Conservation (phyloP, 1,284 basidiomycete genomes). For the Melanopsichium pennsylvanicum region DNA sequence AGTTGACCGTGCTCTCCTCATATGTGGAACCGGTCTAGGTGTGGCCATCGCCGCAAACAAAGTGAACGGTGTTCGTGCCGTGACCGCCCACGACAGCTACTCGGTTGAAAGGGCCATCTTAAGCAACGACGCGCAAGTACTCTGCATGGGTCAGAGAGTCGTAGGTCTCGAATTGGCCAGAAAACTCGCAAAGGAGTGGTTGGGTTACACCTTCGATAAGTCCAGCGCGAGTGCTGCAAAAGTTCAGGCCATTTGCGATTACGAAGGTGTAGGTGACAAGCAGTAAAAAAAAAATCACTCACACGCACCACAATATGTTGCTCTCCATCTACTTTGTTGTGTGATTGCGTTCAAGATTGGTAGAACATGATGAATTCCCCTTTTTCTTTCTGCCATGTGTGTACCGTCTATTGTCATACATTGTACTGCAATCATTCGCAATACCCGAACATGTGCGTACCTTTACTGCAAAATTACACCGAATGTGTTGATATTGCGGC, state of each 20-base stretch:
- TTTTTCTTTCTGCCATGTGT: too few relatives aligned
- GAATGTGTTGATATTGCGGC: too few relatives aligned
- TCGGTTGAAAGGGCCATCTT: slow-evolving; percentile 68
- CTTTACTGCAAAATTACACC: too few relatives aligned
- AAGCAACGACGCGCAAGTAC: slow-evolving; percentile 68
- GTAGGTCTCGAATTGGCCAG: slow-evolving; percentile 68
- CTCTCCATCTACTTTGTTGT: too few relatives aligned
- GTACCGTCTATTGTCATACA: too few relatives aligned
- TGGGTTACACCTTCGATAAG: slow-evolving; percentile 68
- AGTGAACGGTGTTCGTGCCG: slow-evolving; percentile 67
- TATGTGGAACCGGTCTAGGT: slow-evolving; percentile 68
- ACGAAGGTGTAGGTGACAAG: slow-evolving; percentile 45
- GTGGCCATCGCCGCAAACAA: slow-evolving; percentile 68
- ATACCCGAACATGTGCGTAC: too few relatives aligned
- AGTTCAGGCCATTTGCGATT: slow-evolving; percentile 66
- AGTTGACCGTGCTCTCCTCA: slow-evolving; percentile 68
- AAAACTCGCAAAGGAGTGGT: slow-evolving; percentile 67
- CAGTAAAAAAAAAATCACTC: slow-evolving; percentile 22
- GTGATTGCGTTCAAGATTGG: too few relatives aligned
- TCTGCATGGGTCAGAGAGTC: slow-evolving; percentile 69
- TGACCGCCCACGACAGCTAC: slow-evolving; percentile 68
- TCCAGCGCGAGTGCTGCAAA: slow-evolving; percentile 66
- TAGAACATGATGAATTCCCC: too few relatives aligned
- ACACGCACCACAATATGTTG: too few relatives aligned
- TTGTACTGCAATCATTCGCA: too few relatives aligned